Base-by-base conservation (phyloP, 257 asterid species). In the Scutellaria galericulata region DNA sequence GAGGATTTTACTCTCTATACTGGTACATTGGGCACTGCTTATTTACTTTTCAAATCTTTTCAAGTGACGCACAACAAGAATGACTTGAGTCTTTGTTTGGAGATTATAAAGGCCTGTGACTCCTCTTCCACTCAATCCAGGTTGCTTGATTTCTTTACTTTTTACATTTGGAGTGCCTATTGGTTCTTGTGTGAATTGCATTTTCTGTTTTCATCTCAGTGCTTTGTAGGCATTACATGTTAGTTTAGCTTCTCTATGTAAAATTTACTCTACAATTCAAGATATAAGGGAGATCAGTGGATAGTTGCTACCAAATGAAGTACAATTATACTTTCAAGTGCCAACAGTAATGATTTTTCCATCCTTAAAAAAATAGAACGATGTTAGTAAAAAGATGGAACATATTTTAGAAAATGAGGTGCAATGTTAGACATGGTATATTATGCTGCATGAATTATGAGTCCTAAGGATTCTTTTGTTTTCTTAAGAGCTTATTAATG, bases 11-110 rank as follows among this genome's bases (percentile, higher is more conserved):
- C 85, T 3, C 82, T 88, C 41, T 90, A 88, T 75, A 15, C 79
- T 20, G 96, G 95, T 42, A 72, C 85, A 20, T 80, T 88, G 62
- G 95, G 96, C 45, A 85, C 93, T 80, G 95, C 93, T 51, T 73
- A 79, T 78, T 77, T 88, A 85, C 90, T 90, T 72, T 83, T 78
- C 54, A 88, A 85, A 67, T 84, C 89, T 10, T 90, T 77, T 76
- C 86, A 73, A 69, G 87, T 88, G 44, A 78, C 95, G 0, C 78
- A 75, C 20, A 86, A 90, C 81, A 75, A 50, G 66, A 82, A 81
- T 71, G 96, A 88, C 79, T 82, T 90, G 69, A 55, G 27, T 35
- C 91, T 88, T 46, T 85, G 85, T 79, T 77, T 78, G 61, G 87
- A 83, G 81, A 86, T 88, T 60, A 66, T 88, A 18, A 83, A 85